These are phyloP conservation scores for Malus hybrid DNA, from an alignment of 331 rosid species.

Conservation along the genomic window DNA sequence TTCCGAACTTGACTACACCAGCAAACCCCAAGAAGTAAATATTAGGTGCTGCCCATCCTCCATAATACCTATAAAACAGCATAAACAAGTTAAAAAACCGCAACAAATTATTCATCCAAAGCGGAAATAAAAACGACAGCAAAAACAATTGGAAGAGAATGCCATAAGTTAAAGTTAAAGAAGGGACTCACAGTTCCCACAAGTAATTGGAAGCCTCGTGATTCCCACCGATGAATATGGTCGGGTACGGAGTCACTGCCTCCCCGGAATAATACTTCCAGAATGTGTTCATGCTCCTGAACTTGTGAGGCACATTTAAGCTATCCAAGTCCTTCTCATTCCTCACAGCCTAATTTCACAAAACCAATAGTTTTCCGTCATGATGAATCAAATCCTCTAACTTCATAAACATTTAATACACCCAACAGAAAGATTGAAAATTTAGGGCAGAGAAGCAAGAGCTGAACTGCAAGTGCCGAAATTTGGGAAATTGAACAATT, in stretches of 20 bases:
- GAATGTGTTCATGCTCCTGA: conserved; percentile 70
- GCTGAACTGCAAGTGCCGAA: neutral
- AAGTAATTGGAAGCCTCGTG: conserved; percentile 92
- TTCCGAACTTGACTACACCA: conserved; percentile 91
- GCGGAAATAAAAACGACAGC: neutral
- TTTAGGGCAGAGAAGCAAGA: neutral
- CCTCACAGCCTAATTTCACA: conserved; percentile 57
- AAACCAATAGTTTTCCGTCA: neutral
- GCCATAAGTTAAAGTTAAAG: neutral
- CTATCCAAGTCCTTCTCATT: conserved; percentile 72
- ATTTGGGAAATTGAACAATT: neutral
- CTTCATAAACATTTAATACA: neutral
- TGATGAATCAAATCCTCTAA: neutral
- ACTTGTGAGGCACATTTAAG: conserved; percentile 54
- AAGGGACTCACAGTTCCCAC: conserved; percentile 80
- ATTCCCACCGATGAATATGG: conserved; percentile 93
- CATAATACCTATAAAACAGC: conserved; percentile 56
- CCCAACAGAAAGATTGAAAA: neutral
- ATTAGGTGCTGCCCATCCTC: conserved; percentile 98
- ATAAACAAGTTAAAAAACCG: neutral
- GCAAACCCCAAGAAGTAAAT: conserved; percentile 85
- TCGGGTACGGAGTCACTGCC: conserved; percentile 77
- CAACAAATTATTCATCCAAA: neutral
- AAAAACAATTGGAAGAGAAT: neutral
- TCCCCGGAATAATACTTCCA: conserved; percentile 92